phyloP scores from a whole-genome alignment of 2,329 filamentous ascomycete genomes.

The Fonsecaea nubica region DNA sequence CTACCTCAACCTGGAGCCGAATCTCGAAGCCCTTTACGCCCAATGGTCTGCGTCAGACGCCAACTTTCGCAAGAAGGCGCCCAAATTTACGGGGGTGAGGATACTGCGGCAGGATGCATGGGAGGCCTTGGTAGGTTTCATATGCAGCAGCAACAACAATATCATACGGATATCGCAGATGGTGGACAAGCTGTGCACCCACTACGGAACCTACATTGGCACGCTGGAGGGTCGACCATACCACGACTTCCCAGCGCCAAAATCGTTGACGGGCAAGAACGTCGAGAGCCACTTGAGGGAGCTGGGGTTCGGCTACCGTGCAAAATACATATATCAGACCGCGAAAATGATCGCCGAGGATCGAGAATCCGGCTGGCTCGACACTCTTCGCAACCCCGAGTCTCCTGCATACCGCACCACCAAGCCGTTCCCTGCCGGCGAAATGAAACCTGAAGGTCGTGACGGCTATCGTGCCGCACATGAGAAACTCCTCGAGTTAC shows the following conservation, averaged over 20 bases:
- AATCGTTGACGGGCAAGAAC: slow-evolving; percentile 71
- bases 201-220: slow-evolving; percentile 81
- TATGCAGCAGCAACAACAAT: slow-evolving; percentile 99
- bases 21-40: slow-evolving; percentile 76
- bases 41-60: slow-evolving; percentile 85
- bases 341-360: slow-evolving; percentile 74
- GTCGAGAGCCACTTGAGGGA: slow-evolving; percentile 81
- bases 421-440: slow-evolving; percentile 52
- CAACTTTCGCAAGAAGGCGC: slow-evolving; percentile 88
- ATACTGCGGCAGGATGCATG: slow-evolving; percentile 95
- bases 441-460: slow-evolving; percentile 59
- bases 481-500: slow-evolving; percentile 75
- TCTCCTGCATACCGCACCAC: slow-evolving; percentile 63
- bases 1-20: slow-evolving; percentile 85
- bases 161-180: slow-evolving; percentile 94
- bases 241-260: slow-evolving; percentile 84
- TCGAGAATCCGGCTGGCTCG: slow-evolving; percentile 75
- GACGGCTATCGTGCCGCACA: slow-evolving; percentile 81
- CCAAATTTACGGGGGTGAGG: slow-evolving; percentile 85
- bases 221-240: slow-evolving; percentile 73
- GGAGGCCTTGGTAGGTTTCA: slow-evolving; percentile 93
- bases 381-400: slow-evolving; percentile 77
- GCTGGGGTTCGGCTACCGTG: slow-evolving; percentile 92
- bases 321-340: slow-evolving; percentile 88
- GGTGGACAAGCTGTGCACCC: slow-evolving; percentile 86